Evolutionary conservation across 805 yeast species (phyloP), one percentile per base, ranked within the genome.

Genomic region (Debaryomyces castellii): DNA sequence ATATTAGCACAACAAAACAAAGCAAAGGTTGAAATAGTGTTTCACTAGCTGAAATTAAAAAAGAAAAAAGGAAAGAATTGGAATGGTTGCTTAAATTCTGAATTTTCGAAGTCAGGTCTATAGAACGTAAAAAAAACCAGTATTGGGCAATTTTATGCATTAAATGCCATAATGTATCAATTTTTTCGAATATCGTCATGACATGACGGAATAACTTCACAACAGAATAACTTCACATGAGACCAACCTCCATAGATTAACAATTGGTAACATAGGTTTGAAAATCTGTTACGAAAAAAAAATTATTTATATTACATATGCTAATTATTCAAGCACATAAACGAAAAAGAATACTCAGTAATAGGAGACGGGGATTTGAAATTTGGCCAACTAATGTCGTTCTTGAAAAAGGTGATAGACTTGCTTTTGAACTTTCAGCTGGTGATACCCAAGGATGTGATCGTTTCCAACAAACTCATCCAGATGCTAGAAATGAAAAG

Each of bases 361-460:
- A 7, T 30, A 30, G 7, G 7, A 30, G 10, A 16, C 20, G 34
- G 3, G 11, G 11, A 28, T 28, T 30, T 30, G 40, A 38, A 38
- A 38, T 38, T 23, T 38, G 40, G 40, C 40, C 40, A 12, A 38
- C 40, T 5, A 38, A 38, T 22, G 40, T 38, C 14, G 40, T 38
- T 23, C 40, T 38, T 23, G 30, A 38, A 22, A 22, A 22, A 24
- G 40, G 40, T 14, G 32, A 38, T 38, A 38, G n/a, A n/a, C 40
- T 38, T n/a, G 40, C 23, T 24, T 24, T 38, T 17, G 40, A 38
- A 24, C 25, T 38, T 38, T 38, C 40, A 6, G 40, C 25, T 6
- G 40, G 40, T 3, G 40, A 38, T 24, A 38, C 40, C 10, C 40
- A 38, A 22, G 40, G 40, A 9, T 38, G 40, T 24, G 40, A 38